Evolutionary conservation across 1,139 yeast species (phyloP), one percentile per base, ranked within the genome.

Genomic region (Scheffersomyces cryptocercus): DNA sequence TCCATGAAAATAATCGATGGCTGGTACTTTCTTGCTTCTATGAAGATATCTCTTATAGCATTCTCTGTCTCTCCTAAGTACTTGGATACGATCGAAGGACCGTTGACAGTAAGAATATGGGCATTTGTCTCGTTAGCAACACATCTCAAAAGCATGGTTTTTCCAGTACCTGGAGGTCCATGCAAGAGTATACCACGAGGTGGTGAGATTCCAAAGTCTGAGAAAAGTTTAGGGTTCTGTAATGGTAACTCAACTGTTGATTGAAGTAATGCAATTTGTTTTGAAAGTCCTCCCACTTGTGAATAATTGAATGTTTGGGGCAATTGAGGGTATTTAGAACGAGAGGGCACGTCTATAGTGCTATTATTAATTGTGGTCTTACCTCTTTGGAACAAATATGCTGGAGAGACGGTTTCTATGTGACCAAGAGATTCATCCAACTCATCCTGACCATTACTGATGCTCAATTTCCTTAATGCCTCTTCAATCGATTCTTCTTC

Each of bases 141-240:
- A 30, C 96, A 87, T 43, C 88, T 75, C 37, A 95, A 70, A 12
- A 93, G 73, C 89, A 91, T 82, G 0, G 98, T 88, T 62, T 93
- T 93, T 43, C 99, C 99, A 0, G 98, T 91, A 1, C 99, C 99
- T 2, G 98, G 95, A 2, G 98, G 96, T 0, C 99, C 99, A 66
- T 91, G 95, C 4, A 93, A 68, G 29, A 93, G 67, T 12, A 95
- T 76, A 3, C 99, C 99, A 44, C 97, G 74, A 2, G 98, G 97
- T 9, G 97, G 95, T 8, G 84, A 75, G 37, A 91, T 86, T n/a
- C 93, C 91, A 68, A 91, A 95, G 43, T 88, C 83, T 7, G 84
- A 74, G 55, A 90, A 93, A 31, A 89, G 67, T 3, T 79, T 75
- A 0, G 97, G 96, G 44, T 82, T 82, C 49, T 85, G 82, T 32